Base-by-base conservation (phyloP, 1,284 basidiomycete species). In the Moesziomyces aphidis region DNA sequence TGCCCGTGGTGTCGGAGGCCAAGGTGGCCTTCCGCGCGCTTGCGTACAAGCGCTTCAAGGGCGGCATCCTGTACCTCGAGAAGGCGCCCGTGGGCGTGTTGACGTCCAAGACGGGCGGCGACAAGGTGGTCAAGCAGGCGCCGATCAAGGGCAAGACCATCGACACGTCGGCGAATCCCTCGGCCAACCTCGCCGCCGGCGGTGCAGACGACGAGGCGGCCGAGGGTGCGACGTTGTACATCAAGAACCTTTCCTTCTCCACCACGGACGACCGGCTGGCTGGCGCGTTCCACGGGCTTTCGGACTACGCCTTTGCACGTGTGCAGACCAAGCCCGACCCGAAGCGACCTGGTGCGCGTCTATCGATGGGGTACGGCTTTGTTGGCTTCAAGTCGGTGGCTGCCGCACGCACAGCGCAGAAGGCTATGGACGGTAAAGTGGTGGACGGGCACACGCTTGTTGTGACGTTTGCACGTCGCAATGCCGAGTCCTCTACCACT, bases 331-430 rank as follows among this genome's bases (percentile, higher is more conserved):
- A 97, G 83, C 90, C 91, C 0, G 93, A 96, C 85, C 91, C 93
- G 0, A 62, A 62, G 34, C 65, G 69, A 23, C 66, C 70, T 1
- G 61, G 58, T 9, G 81, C 75, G 0, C 62, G 59, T 0, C 86
- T 96, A 45, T 94, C 92, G 81, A 95, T 97, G 94, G 95, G 95
- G 0, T 98, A 95, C 84, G 96, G 95, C 0, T 99, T 99, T 81
- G 89, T 97, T 36, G 96, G 95, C 4, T 98, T 98, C 87, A 90
- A 89, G 83, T 90, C 90, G 31, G 85, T 86, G 1, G 91, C 92
- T 24, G 89, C 88, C 5, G 95, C 96, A 42, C 88, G 89, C 82
- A 89, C 88, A 64, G 96, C 92, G n/a, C 79, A 93, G 75, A 89
- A 90, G 80, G 90, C 90, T 55, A 89, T 95, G 86, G 89, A 94